Conservation (phyloP, 176 grass and related monocot genomes). For the Secale cereale region DNA sequence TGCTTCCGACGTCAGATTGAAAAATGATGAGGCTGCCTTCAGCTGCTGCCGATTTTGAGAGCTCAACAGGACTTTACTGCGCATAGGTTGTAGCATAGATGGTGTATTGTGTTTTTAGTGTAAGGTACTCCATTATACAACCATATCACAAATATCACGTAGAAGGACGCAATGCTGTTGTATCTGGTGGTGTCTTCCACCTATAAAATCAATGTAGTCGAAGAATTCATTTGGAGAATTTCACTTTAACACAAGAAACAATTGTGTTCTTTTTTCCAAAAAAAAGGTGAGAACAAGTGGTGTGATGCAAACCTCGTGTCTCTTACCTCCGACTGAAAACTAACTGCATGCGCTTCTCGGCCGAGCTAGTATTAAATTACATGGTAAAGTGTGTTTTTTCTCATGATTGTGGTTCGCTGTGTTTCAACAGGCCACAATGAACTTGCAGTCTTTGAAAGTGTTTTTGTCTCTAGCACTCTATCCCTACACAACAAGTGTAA, state of each 20-base stretch:
- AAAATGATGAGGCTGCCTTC: not conserved
- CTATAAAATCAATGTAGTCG: conserved; percentile 7
- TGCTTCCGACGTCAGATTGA: not conserved
- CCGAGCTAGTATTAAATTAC: no score
- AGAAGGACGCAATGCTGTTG: conserved; percentile 2
- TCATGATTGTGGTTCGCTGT: no score
- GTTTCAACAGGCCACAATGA: no score
- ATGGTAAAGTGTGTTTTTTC: no score
- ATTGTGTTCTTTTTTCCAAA: not conserved
- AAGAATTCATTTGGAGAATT: not conserved
- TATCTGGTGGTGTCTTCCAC: conserved; percentile 23
- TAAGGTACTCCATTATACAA: not conserved
- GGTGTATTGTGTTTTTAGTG: conserved; percentile 16
- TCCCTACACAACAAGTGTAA: no score
- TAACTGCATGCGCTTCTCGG: no score
- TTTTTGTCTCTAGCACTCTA: no score
- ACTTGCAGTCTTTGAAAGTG: no score
- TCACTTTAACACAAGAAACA: not conserved
- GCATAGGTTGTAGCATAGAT: conserved; percentile 18
- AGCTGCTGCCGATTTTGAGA: not conserved
- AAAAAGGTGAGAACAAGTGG: not conserved
- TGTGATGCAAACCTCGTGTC: not conserved
- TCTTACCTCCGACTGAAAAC: no score
- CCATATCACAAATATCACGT: conserved; percentile 8
- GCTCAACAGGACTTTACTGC: not conserved